phyloP scores from a whole-genome alignment of 2,329 filamentous ascomycete genomes.

The Botryotinia narcissicola region DNA sequence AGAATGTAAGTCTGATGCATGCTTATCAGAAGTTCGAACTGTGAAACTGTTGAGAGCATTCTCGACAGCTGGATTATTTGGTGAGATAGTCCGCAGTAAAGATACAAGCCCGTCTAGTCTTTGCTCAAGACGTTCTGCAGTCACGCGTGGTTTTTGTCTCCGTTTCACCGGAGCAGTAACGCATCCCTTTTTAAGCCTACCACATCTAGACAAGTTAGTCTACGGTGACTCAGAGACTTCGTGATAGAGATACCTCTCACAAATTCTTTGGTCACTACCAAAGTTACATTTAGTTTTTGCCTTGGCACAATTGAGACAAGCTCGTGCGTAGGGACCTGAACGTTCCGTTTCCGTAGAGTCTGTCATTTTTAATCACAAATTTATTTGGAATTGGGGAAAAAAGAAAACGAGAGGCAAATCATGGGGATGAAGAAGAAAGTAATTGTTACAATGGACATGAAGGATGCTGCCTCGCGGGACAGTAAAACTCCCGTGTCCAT shows the following conservation, averaged over 20 bases:
- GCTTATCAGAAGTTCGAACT: background rate
- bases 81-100: conserved; percentile 9
- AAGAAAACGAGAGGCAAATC: background rate
- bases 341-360: conserved; percentile 13
- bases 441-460: background rate
- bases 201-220: conserved; percentile 20
- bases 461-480: background rate
- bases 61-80: conserved; percentile 13
- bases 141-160: conserved; percentile 19
- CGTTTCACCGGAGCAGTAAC: conserved; percentile 19
- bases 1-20: background rate
- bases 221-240: background rate
- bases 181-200: conserved; percentile 23
- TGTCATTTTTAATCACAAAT: background rate
- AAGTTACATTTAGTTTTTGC: conserved; percentile 16
- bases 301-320: conserved; percentile 13
- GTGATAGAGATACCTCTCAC: conserved; percentile 8
- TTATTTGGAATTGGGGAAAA: background rate
- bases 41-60: conserved; percentile 7
- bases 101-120: conserved; percentile 26
- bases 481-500: background rate
- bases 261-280: conserved; percentile 6
- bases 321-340: conserved; percentile 4
- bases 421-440: background rate
- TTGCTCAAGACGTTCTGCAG: conserved; percentile 25